phyloP scores from a whole-genome alignment of 2,329 filamentous ascomycete species.

The Ascochyta pisi region DNA sequence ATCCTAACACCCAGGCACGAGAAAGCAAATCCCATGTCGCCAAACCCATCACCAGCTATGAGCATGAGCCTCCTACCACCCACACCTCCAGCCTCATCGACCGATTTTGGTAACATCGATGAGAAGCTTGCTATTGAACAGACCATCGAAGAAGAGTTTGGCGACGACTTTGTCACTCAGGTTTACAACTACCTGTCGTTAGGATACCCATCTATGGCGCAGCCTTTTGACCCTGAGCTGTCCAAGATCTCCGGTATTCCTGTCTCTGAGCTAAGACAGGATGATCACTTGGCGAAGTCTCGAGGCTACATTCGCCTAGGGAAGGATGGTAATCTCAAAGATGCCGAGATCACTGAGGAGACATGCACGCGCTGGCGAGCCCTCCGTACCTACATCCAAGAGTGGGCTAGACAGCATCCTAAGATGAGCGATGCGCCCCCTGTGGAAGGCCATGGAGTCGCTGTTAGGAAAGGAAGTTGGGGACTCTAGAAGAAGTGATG shows the following conservation, averaged over 20 bases:
- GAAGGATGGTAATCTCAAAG: conserved; percentile 54
- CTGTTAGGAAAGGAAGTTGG: conserved; percentile 58
- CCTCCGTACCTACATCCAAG: conserved; percentile 79
- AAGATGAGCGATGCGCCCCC: conserved; percentile 58
- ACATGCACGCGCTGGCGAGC: conserved; percentile 82
- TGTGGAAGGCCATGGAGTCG: conserved; percentile 50
- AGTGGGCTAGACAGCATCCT: conserved; percentile 90
- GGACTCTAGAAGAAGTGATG: conserved; percentile 36
- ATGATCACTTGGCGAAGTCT: conserved; percentile 70
- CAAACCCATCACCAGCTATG: conserved; percentile 44
- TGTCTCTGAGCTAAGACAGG: conserved; percentile 71
- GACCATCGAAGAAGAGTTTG: conserved; percentile 70
- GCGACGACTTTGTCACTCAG: conserved; percentile 87
- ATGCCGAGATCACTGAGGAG: conserved; percentile 58
- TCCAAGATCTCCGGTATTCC: conserved; percentile 77
- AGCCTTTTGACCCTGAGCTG: conserved; percentile 83
- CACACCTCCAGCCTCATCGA: conserved; percentile 46
- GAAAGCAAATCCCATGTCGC: conserved; percentile 52
- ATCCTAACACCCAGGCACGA: conserved; percentile 58
- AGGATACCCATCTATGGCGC: conserved; percentile 86
- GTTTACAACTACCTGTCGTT: conserved; percentile 97
- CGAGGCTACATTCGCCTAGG: conserved; percentile 75
- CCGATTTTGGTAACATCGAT: conserved; percentile 52
- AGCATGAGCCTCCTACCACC: conserved; percentile 42
- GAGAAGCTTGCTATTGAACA: conserved; percentile 53